phyloP scores from a whole-genome alignment of 179 eudicot species.

The Camellia oleifera region DNA sequence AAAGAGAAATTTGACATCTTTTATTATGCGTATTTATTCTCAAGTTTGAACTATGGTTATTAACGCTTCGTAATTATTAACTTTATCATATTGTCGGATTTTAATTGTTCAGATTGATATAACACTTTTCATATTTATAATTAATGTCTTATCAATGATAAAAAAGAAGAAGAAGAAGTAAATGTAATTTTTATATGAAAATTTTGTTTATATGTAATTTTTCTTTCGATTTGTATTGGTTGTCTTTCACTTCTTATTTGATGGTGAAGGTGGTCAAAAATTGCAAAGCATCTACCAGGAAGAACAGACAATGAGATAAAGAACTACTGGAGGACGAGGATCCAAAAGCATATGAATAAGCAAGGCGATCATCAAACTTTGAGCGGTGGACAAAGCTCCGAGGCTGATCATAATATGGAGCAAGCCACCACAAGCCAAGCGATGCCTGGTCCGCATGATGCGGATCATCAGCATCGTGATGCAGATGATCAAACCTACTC shows the following conservation, averaged over 20 bases:
- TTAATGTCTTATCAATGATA: too few species aligned
- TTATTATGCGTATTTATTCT: too few species aligned
- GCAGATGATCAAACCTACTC: conserved; percentile 4
- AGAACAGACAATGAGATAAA: conserved; percentile 49
- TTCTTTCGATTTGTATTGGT: too few species aligned
- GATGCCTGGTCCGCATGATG: neutral
- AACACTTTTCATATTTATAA: too few species aligned
- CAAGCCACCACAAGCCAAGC: conserved; percentile 33
- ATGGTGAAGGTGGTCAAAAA: conserved; percentile 48
- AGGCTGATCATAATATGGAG: conserved; percentile 10
- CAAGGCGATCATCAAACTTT: conserved; percentile 23
- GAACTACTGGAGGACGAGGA: conserved; percentile 49
- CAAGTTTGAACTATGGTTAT: too few species aligned
- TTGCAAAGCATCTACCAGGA: conserved; percentile 49
- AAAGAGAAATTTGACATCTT: too few species aligned
- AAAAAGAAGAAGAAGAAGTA: too few species aligned
- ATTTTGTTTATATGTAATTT: neutral
- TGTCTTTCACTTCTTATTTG: neutral
- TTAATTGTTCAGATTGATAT: too few species aligned
- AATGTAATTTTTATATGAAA: too few species aligned
- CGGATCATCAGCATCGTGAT: conserved; percentile 3
- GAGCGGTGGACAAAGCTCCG: conserved; percentile 17
- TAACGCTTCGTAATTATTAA: too few species aligned
- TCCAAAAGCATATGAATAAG: conserved; percentile 41
- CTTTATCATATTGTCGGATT: too few species aligned